Evolutionary conservation across 2,329 filamentous ascomycete genomes (phyloP), one percentile per base, ranked within the genome.

Genomic region (Paraphaeosphaeria sporulosa): DNA sequence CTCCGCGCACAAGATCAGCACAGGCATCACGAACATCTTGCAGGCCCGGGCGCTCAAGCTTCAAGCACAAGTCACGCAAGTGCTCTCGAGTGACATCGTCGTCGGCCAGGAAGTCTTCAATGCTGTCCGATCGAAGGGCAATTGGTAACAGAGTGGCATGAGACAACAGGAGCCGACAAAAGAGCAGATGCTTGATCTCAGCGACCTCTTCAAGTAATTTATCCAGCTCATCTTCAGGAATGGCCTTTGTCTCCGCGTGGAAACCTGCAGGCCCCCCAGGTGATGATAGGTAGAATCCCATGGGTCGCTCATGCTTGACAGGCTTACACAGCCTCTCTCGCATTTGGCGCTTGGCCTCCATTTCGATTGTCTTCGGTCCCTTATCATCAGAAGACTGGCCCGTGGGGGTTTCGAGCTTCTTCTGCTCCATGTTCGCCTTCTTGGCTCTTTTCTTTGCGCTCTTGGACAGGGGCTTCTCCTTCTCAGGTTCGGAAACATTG

Each of bases 21-120:
- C 82, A 85, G 15, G 82, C 82, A 68, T 85, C 82, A 44, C 82
- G 76, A 23, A 85, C 78, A 47, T 83, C 81, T 62, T 85, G 81
- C 2, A 84, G 73, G n/a, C 70, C 73, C 19, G 82, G 82, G 47
- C 79, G 76, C 59, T 84, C 82, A 49, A 84, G 71, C 60, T 81
- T 81, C 23, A 84, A 71, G 60, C 80, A 83, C 5, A 84, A 62
- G 62, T 84, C 82, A 61, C 82, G 73, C 4, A 85, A 65, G 55
- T 83, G 79, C 15, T 77, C 72, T 34, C 74, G 73, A 2, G 77
- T 79, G 36, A 84, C 76, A 25, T 81, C 75, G 9, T 72, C 64
- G 52, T 82, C 77, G 4, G 67, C 70, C 3, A 84, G 71, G 55
- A 84, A 83, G 6, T 82, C 78, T 3, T 84, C 75, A 4, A 84